Percentiles rank a stretch among this genome's conserved stretches.
Conservation (phyloP, 441 rosid species). For the Adansonia rubrostipa region DNA sequence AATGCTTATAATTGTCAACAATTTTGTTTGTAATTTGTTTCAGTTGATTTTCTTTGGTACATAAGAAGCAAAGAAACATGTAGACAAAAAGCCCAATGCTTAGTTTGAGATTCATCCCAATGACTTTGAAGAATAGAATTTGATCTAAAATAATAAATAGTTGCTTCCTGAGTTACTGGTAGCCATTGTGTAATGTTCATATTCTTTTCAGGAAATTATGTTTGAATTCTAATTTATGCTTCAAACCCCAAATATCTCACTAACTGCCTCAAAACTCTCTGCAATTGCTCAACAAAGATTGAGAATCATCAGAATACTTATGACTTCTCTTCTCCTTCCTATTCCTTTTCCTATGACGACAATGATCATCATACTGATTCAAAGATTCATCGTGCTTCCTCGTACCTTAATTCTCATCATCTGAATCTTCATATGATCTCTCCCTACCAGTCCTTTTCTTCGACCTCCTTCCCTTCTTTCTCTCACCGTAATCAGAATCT, state of each 20-base stretch:
- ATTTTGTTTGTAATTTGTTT: no score
- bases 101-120: neutral
- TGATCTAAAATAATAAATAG: neutral
- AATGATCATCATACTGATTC: constrained; percentile 56
- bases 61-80: neutral
- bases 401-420: constrained; percentile 58
- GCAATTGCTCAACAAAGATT: constrained; percentile 28
- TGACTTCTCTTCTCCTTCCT: constrained; percentile 73
- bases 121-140: neutral
- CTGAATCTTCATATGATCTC: constrained; percentile 52
- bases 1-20: neutral
- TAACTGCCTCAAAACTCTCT: neutral
- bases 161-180: neutral
- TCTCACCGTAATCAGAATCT: constrained; percentile 58
- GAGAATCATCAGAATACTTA: constrained; percentile 52
- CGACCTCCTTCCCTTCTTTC: constrained; percentile 75
- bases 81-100: neutral
- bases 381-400: constrained; percentile 57
- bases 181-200: neutral
- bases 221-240: neutral
- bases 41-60: neutral
- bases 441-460: constrained; percentile 49
- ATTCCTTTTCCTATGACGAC: constrained; percentile 45
- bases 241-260: neutral
- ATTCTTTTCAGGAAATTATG: neutral